These are phyloP conservation scores for Colletotrichum orchidophilum DNA, from an alignment of 2,329 filamentous ascomycete genomes.

Conservation along the genomic window DNA sequence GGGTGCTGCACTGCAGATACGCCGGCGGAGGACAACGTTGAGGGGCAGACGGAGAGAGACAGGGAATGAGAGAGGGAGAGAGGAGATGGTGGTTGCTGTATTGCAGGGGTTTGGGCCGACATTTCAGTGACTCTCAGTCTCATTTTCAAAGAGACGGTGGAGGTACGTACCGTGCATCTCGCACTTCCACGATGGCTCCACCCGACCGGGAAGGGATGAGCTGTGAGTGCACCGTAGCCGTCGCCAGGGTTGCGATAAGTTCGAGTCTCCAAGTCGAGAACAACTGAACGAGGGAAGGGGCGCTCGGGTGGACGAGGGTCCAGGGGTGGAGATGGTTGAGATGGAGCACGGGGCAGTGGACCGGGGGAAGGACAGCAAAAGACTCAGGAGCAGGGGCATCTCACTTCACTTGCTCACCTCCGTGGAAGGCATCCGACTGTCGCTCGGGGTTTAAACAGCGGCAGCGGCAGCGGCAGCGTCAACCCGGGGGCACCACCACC, in stretches of 20 bases:
- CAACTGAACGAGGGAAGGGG: neutral
- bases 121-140: neutral
- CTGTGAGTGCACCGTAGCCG: neutral
- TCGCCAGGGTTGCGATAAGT: neutral
- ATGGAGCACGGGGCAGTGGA: no score
- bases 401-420: neutral
- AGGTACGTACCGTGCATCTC: slow-evolving; percentile 18
- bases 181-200: neutral
- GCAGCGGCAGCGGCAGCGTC: neutral
- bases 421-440: neutral
- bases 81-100: neutral
- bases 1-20: neutral
- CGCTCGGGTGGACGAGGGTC: neutral
- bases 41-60: neutral
- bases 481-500: neutral
- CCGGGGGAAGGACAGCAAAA: neutral
- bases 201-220: neutral
- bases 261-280: neutral
- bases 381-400: neutral
- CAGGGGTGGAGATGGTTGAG: no score
- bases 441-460: slow-evolving; percentile 1
- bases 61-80: neutral
- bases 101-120: slow-evolving; percentile 4
- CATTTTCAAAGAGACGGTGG: slow-evolving; percentile 15
- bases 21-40: neutral